These are phyloP conservation scores for Aspergillus eucalypticola DNA, from an alignment of 2,329 filamentous ascomycete genomes.

Conservation along the genomic window DNA sequence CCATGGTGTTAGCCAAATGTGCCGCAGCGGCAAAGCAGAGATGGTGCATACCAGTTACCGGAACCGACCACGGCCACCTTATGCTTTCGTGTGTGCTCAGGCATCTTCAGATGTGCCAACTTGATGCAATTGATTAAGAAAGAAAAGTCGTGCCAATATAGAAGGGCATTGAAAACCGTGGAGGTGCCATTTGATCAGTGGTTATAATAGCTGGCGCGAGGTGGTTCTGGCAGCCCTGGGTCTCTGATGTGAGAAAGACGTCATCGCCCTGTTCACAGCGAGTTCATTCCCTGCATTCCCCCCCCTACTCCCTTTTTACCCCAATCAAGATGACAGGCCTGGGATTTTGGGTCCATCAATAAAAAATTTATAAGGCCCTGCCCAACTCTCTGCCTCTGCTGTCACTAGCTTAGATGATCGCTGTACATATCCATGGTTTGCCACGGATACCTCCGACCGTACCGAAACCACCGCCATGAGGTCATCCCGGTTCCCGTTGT, in stretches of 20 bases:
- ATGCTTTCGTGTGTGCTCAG: slow-evolving; percentile 9
- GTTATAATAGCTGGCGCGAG: background rate
- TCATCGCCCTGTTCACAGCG: background rate
- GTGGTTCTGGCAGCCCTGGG: background rate
- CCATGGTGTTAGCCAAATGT: background rate
- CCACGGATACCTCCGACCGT: background rate
- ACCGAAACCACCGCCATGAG: background rate
- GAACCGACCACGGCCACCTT: slow-evolving; percentile 75
- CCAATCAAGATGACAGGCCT: background rate
- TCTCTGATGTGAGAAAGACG: background rate
- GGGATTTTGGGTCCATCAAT: background rate
- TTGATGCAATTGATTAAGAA: background rate
- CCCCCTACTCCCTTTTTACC: background rate
- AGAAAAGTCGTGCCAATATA: background rate
- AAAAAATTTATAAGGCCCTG: too few relatives aligned
- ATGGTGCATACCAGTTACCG: slow-evolving; percentile 74
- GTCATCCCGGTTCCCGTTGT: background rate
- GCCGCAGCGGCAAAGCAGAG: background rate
- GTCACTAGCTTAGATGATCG: background rate
- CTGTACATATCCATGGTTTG: background rate
- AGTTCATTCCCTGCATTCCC: background rate
- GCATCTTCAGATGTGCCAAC: background rate
- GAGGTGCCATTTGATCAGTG: background rate
- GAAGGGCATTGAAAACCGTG: background rate
- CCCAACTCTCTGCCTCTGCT: background rate